Evolutionary conservation across 176 grass and related monocot genomes (phyloP), one percentile per base, ranked within the genome.

Genomic region (Chloris gayana): DNA sequence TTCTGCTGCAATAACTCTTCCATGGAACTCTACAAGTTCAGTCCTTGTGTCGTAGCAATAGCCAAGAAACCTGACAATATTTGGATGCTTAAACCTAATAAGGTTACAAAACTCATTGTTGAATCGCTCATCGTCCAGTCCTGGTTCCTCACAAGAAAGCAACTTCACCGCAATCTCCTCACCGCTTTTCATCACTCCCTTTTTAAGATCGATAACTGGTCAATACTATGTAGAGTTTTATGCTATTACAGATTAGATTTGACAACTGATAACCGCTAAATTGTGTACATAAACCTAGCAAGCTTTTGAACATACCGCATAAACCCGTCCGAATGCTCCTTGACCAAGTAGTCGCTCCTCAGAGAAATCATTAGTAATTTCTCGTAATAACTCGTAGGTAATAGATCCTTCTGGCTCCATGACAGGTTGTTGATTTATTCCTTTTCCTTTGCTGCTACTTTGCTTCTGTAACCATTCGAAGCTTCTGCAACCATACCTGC

Each of bases 121-220:
- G 44, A 71, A 71, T 31, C 2, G 69, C 2, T 3, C 3, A 14
- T 71, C 69, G 9, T 71, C 69, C 2, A 71, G 69, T 17, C 26
- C 14, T 71, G 26, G 25, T 6, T 31, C 26, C 6, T 15, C 19
- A 71, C 15, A 14, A 19, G 5, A 17, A 30, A 71, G 29, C 47
- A 53, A 34, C 47, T 73, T 73, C 70, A 73, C 70, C 22, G 70
- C 70, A 54, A 73, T 73, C 4, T 34, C 30, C 53, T 73, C 30
- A 6, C 70, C 70, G 21, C 22, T 29, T 63, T 63, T 27, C 12
- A 17, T 2, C 9, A 30, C 14, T 7, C 42, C 68, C 69, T 71
- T 19, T 71, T 71, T 3, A 71, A 37, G 1, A 37, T 37, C 15
- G 26, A 31, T 71, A 45, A 13, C 6, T 45, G 9, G 19, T 71